phyloP scores from a whole-genome alignment of 768 basidiomycete species.

The Boletus barrowsii region DNA sequence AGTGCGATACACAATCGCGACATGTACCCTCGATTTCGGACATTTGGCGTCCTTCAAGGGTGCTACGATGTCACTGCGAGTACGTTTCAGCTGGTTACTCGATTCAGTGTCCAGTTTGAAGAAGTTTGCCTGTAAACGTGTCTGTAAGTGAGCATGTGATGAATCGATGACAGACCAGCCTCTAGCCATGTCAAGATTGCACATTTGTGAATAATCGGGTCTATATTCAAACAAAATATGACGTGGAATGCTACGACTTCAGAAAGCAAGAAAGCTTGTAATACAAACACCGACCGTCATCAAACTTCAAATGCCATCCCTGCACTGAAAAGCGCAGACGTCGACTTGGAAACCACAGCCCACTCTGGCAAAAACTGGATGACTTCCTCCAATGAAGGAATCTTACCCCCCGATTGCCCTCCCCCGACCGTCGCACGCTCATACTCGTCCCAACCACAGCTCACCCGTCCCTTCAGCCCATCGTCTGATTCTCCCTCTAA shows the following conservation, averaged over 20 bases:
- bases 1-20: too few relatives aligned
- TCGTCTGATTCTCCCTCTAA: slow-evolving; percentile 14
- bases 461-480: slow-evolving; percentile 41
- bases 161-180: too few relatives aligned
- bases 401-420: slow-evolving; percentile 39
- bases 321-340: slow-evolving; percentile 60
- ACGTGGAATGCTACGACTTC: neutral
- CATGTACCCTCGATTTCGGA: too few relatives aligned
- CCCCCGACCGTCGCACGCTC: slow-evolving; percentile 53
- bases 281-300: slow-evolving; percentile 4
- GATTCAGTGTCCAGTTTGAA: too few relatives aligned
- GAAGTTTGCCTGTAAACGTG: too few relatives aligned
- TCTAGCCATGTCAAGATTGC: too few relatives aligned
- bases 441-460: slow-evolving; percentile 69
- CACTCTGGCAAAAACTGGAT: slow-evolving; percentile 63
- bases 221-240: too few relatives aligned
- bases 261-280: neutral
- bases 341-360: slow-evolving; percentile 57
- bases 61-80: too few relatives aligned
- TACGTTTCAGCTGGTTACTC: too few relatives aligned
- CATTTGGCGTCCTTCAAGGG: too few relatives aligned
- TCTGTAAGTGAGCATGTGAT: too few relatives aligned
- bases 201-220: too few relatives aligned
- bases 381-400: slow-evolving; percentile 70
- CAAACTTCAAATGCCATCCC: slow-evolving; percentile 19